Percentiles rank a stretch among this genome's conserved stretches.
Evolutionary conservation across 1,284 basidiomycete genomes (phyloP).

Genomic region (Kwoniella shivajii): DNA sequence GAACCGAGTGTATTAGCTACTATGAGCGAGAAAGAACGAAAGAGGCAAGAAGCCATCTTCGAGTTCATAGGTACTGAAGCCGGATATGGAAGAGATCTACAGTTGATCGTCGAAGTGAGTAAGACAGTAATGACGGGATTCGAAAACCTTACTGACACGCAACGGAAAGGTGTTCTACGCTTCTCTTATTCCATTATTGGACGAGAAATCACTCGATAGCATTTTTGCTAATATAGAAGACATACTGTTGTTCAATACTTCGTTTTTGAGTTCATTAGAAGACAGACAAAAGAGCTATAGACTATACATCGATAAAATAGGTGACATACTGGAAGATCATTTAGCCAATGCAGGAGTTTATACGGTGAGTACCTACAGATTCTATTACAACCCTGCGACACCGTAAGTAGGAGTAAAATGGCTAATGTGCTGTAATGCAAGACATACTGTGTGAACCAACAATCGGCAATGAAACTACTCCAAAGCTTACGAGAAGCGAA

Average conservation of each 20-base stretch:
- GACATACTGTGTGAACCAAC: constrained; percentile 91
- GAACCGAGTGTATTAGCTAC: constrained; percentile 76
- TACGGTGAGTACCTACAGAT: constrained; percentile 59
- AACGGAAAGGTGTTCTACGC: constrained; percentile 82
- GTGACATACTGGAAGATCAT: constrained; percentile 76
- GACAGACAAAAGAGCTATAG: constrained; percentile 85
- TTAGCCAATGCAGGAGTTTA: constrained; percentile 78
- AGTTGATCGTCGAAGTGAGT: constrained; percentile 80
- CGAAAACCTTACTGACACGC: neutral
- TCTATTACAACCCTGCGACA: neutral
- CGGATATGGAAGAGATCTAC: constrained; percentile 84
- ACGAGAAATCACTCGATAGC: constrained; percentile 73
- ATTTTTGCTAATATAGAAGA: constrained; percentile 95
- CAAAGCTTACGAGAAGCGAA: constrained; percentile 72
- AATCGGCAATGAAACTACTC: constrained; percentile 73
- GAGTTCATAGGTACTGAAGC: constrained; percentile 87
- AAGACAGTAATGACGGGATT: neutral
- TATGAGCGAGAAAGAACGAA: constrained; percentile 74
- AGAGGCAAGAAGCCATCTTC: constrained; percentile 85
- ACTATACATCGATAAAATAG: constrained; percentile 84
- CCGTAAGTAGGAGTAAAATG: neutral
- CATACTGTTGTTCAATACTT: constrained; percentile 81
- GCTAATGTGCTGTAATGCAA: constrained; percentile 49
- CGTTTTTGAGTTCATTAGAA: constrained; percentile 82
- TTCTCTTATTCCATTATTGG: constrained; percentile 71